These are phyloP conservation scores for Gaertneriomyces sp. DNA, from an alignment of 192 early-diverging fungal species.

Conservation along the genomic window DNA sequence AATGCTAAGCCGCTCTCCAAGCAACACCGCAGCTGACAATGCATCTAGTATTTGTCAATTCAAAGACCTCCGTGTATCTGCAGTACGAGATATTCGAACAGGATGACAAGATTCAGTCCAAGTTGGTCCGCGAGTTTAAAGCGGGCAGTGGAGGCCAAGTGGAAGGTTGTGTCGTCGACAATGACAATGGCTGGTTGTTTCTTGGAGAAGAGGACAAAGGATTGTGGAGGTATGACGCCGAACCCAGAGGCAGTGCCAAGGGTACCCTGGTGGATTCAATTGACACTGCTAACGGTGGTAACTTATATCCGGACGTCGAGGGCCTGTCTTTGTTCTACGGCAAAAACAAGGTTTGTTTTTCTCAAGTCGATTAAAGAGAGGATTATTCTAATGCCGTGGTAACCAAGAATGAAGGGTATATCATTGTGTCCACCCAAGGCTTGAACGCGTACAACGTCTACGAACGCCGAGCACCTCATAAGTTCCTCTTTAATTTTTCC, in stretches of 20 bases:
- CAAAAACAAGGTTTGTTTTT: constrained; percentile 1
- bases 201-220: constrained; percentile 18
- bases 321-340: constrained; percentile 23
- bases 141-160: constrained; percentile 24
- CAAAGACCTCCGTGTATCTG: constrained; percentile 27
- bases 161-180: constrained; percentile 24
- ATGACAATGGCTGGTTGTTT: constrained; percentile 18
- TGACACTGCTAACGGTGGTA: constrained; percentile 1
- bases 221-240: constrained; percentile 18
- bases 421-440: constrained; percentile 24
- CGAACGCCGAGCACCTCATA: constrained; percentile 3
- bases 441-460: constrained; percentile 22
- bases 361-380: not conserved
- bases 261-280: constrained; percentile 7
- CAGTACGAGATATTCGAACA: constrained; percentile 17
- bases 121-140: constrained; percentile 14
- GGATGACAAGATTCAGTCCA: not conserved
- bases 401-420: constrained; percentile 10
- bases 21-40: not conserved
- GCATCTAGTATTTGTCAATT: constrained; percentile 21
- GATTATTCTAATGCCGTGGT: not conserved
- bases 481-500: constrained; percentile 13
- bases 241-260: not conserved
- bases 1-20: not conserved
- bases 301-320: constrained; percentile 14